Conservation (phyloP, 2,329 filamentous ascomycete species). For the Aspergillus vadensis region DNA sequence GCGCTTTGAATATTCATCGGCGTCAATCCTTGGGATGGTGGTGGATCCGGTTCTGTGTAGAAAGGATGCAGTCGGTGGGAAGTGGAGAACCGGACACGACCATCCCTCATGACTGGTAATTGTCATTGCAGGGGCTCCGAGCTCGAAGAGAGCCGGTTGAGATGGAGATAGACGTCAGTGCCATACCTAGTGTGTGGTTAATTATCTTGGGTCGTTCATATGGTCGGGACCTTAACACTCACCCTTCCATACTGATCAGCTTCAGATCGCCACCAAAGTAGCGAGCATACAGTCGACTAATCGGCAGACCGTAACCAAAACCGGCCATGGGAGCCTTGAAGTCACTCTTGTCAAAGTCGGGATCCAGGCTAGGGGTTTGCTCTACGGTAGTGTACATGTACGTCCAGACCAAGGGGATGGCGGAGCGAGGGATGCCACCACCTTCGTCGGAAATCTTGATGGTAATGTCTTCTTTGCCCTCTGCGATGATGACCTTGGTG, state of each 20-base stretch:
- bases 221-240: conserved; percentile 41
- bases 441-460: conserved; percentile 98
- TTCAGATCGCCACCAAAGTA: conserved; percentile 98
- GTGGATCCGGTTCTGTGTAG: conserved; percentile 37
- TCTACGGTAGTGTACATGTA: conserved; percentile 99
- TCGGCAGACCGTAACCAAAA: conserved; percentile 96
- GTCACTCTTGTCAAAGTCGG: conserved; percentile 97
- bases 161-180: conserved; percentile 96
- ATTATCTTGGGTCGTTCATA: not conserved
- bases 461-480: conserved; percentile 97
- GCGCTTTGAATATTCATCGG: conserved; percentile 57
- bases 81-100: conserved; percentile 50
- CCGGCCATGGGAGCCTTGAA: conserved; percentile 99
- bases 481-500: conserved; percentile 95
- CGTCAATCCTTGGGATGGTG: conserved; percentile 55
- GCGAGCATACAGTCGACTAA: conserved; percentile 87
- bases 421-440: conserved; percentile 87
- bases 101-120: conserved; percentile 84
- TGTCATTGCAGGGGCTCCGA: conserved; percentile 95
- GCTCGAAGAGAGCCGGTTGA: conserved; percentile 92
- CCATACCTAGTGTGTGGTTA: conserved; percentile 69
- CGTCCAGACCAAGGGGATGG: conserved; percentile 98
- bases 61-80: conserved; percentile 44
- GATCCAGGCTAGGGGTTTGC: conserved; percentile 89
- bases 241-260: conserved; percentile 99